These are phyloP conservation scores for Phytophthora fragariae DNA, from an alignment of 352 stramenopile species.

Conservation along the genomic window DNA sequence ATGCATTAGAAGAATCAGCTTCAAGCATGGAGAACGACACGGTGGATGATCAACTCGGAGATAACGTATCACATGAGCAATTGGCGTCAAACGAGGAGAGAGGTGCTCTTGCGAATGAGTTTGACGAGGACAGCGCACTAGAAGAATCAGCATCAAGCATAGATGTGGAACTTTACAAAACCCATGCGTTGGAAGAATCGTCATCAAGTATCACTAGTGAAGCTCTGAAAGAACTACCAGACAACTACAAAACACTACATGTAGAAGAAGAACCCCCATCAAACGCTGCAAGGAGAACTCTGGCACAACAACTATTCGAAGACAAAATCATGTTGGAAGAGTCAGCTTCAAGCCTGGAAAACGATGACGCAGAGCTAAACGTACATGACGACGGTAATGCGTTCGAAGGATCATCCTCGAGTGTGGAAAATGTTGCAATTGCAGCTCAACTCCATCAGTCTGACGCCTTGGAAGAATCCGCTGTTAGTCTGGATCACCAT, in stretches of 20 bases:
- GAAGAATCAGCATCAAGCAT: conserved; percentile 8
- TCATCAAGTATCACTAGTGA: not conserved
- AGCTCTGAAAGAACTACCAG: not conserved
- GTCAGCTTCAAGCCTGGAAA: conserved; percentile 4
- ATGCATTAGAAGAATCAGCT: not conserved
- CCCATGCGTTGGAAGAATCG: conserved; percentile 1
- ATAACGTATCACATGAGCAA: not conserved
- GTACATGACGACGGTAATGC: not conserved
- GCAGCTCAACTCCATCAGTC: not conserved
- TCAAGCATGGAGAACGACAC: not conserved
- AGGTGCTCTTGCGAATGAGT: not conserved
- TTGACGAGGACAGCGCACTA: not conserved
- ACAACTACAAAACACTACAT: not conserved
- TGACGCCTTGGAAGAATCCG: conserved; percentile 10
- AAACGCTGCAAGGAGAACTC: not conserved
- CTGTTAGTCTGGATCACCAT: not conserved
- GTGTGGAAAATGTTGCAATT: not conserved
- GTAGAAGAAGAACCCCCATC: conserved; percentile 1
- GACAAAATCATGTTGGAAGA: conserved; percentile 8
- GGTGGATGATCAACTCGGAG: not conserved
- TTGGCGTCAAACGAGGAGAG: not conserved
- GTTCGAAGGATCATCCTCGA: conserved; percentile 8
- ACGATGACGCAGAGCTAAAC: not conserved
- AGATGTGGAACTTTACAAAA: not conserved
- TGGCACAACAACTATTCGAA: not conserved